Conservation (phyloP, 2,329 filamentous ascomycete genomes). For the Cercospora brassicicola region DNA sequence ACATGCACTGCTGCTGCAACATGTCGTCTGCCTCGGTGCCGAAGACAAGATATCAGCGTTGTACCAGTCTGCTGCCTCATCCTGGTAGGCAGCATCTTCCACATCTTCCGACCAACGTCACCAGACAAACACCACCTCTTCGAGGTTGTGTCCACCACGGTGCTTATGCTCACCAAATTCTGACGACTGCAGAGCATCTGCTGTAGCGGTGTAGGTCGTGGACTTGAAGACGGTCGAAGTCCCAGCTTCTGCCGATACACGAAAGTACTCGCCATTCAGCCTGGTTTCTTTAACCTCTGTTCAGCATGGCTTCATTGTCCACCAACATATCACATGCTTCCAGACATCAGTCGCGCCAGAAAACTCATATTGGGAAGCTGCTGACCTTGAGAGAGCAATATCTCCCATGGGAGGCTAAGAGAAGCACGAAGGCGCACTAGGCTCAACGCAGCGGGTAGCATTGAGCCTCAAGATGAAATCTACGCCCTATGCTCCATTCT, state of each 20-base stretch:
- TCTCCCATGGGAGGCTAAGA: neutral
- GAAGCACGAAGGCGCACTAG: neutral
- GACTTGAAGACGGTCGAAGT: too few relatives aligned
- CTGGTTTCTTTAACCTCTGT: neutral
- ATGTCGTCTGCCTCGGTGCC: constrained; percentile 6
- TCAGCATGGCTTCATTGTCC: neutral
- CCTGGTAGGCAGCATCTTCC: neutral
- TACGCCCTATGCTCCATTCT: neutral
- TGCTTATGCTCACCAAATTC: neutral
- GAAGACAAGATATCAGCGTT: neutral
- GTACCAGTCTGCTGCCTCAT: neutral
- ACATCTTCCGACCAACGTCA: neutral
- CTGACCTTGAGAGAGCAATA: neutral
- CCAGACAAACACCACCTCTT: neutral
- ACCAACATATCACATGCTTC: neutral
- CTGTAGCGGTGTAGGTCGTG: neutral
- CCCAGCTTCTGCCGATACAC: neutral
- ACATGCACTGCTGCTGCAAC: neutral
- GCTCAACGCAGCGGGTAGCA: neutral
- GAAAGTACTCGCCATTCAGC: neutral
- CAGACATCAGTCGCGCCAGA: neutral
- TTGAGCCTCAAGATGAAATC: neutral
- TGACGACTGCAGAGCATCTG: neutral
- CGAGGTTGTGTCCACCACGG: neutral
- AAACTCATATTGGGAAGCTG: neutral